phyloP scores from a whole-genome alignment of 257 asterid species.

The Scutellaria baicalensis region DNA sequence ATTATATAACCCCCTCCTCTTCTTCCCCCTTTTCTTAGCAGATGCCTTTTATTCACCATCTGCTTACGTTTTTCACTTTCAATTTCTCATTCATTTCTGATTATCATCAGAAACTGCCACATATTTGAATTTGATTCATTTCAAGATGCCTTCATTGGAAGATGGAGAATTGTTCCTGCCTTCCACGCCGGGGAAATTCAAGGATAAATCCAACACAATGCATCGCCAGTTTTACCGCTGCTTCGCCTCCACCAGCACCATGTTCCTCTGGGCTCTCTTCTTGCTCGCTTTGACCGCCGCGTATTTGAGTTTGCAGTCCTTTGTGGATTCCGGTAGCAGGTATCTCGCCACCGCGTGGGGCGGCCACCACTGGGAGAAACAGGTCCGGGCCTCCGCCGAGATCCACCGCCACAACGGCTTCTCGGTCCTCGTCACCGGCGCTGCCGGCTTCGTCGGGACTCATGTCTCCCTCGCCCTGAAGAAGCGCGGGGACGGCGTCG shows the following conservation, averaged over 20 bases:
- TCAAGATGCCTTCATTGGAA: slow-evolving; percentile 36
- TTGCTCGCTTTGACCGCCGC: slow-evolving; percentile 68
- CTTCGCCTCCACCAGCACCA: slow-evolving; percentile 82
- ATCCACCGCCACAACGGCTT: slow-evolving; percentile 57
- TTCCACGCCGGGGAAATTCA: slow-evolving; percentile 72
- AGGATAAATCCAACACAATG: slow-evolving; percentile 38
- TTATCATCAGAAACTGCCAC: too few species aligned
- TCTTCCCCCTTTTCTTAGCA: slow-evolving; percentile 22
- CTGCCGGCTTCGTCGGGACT: slow-evolving; percentile 82
- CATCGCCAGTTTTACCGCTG: slow-evolving; percentile 66
- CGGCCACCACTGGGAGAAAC: slow-evolving; percentile 59
- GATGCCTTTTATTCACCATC: slow-evolving; percentile 38
- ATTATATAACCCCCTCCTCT: slow-evolving; percentile 24
- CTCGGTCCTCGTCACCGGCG: slow-evolving; percentile 77
- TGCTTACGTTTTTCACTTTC: slow-evolving; percentile 24
- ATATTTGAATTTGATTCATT: neutral
- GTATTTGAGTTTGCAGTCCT: slow-evolving; percentile 65
- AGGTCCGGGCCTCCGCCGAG: slow-evolving; percentile 54
- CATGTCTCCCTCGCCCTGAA: slow-evolving; percentile 69
- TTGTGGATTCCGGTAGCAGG: slow-evolving; percentile 47
- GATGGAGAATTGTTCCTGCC: slow-evolving; percentile 60
- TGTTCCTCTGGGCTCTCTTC: slow-evolving; percentile 81
- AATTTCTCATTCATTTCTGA: too few species aligned
- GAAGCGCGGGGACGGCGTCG: slow-evolving; percentile 88
- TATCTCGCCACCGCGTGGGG: slow-evolving; percentile 65